These are phyloP conservation scores for Diaporthe sp. DNA, from an alignment of 2,329 filamentous ascomycete species.

Conservation along the genomic window DNA sequence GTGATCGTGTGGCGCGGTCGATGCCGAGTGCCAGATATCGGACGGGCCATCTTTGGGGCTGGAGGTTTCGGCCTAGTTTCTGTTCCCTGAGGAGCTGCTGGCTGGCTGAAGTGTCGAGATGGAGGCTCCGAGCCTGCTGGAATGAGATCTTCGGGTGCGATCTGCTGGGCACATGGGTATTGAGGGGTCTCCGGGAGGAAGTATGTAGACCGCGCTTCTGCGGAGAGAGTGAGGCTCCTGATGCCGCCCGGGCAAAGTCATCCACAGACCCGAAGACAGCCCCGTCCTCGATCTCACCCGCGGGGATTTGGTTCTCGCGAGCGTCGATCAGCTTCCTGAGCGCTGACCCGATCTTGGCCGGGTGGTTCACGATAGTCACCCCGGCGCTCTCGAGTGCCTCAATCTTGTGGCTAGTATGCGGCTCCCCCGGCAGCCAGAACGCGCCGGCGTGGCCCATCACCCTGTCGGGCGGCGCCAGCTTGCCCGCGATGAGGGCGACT, in stretches of 20 bases:
- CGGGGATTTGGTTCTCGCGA: slow-evolving; percentile 34
- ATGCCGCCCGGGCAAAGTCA: slow-evolving; percentile 13
- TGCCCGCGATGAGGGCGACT: slow-evolving; percentile 77
- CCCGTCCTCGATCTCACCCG: slow-evolving; percentile 30
- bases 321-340: slow-evolving; percentile 72
- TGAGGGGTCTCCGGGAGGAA: neutral
- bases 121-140: slow-evolving; percentile 34
- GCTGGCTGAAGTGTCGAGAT: slow-evolving; percentile 30
- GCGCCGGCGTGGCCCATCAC: slow-evolving; percentile 87
- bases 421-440: slow-evolving; percentile 76
- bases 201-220: slow-evolving; percentile 35
- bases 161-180: neutral
- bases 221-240: neutral
- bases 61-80: slow-evolving; percentile 54
- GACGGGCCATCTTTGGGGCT: slow-evolving; percentile 51
- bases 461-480: slow-evolving; percentile 71
- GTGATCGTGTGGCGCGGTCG: slow-evolving; percentile 71
- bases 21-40: slow-evolving; percentile 74
- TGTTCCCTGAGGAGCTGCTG: slow-evolving; percentile 65
- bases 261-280: slow-evolving; percentile 42
- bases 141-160: neutral
- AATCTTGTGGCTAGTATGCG: slow-evolving; percentile 74
- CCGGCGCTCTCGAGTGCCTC: slow-evolving; percentile 74
- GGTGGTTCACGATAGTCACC: slow-evolving; percentile 79
- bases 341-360: slow-evolving; percentile 78